Conservation (phyloP, 139 green algal species). For the Trebouxia sp. region DNA sequence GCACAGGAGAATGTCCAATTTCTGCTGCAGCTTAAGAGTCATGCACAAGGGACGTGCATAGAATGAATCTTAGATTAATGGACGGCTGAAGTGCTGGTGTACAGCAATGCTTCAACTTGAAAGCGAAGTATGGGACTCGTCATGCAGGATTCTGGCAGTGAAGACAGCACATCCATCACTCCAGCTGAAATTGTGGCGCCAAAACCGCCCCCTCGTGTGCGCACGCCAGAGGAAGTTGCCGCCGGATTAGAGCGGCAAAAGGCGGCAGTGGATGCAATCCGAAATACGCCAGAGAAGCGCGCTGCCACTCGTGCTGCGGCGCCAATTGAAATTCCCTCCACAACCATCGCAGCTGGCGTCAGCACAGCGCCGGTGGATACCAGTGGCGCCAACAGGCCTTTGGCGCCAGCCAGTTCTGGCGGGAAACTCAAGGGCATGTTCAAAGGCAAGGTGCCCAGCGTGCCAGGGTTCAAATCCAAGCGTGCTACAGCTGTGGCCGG, state of each 20-base stretch:
- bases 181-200: not conserved
- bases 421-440: slow-evolving; percentile 20
- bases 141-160: slow-evolving; percentile 53
- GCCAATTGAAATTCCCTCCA: slow-evolving; percentile 1
- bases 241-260: slow-evolving; percentile 15
- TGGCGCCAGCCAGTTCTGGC: not conserved
- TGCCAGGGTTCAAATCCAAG: not conserved
- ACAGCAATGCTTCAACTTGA: too few species aligned
- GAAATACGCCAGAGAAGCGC: slow-evolving; percentile 4
- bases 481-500: not conserved
- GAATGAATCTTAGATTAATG: too few species aligned
- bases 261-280: not conserved
- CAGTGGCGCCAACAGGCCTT: slow-evolving; percentile 12
- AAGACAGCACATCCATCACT: not conserved
- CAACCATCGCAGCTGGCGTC: not conserved
- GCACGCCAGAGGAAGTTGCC: slow-evolving; percentile 2
- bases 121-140: not conserved
- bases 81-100: too few species aligned
- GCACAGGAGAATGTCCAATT: too few species aligned
- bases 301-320: not conserved
- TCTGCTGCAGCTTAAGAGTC: too few species aligned
- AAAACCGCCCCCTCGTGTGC: not conserved
- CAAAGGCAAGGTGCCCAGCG: not conserved
- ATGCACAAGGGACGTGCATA: too few species aligned
- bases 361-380: slow-evolving; percentile 12